Base-by-base conservation (phyloP, 2,329 filamentous ascomycete genomes). In the Trichoderma koningii region DNA sequence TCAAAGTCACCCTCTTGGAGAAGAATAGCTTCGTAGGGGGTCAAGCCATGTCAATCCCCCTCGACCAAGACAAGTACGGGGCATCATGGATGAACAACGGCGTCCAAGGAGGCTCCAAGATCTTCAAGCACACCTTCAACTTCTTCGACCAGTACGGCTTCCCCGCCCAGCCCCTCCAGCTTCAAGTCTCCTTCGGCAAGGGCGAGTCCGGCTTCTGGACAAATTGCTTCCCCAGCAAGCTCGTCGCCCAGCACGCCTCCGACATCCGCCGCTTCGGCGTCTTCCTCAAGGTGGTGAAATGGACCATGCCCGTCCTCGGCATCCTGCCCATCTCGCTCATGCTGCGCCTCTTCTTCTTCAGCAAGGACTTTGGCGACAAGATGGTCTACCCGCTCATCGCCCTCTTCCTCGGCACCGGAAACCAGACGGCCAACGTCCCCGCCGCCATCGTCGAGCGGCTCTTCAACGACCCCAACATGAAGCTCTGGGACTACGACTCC, bases 351-450 rank as follows among this genome's bases (percentile, higher is more conserved):
- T 91, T 90, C 75, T 78, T 85, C 64, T 92, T 92, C 76, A 87
- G 81, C 64, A 81, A 84, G 10, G 88, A 90, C 63, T 93, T 92
- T 72, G 84, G 84, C 17, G 87, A 92, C 71, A 87, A 86, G 42
- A 87, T 92, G 75, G 86, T 89, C 0, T 81, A 90, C 65, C 89
- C 89, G 0, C 84, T 92, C 73, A 84, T 91, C 38, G 89, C 89
- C 0, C 78, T 92, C 1, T 92, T 93, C 72, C 79, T 92, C 0
- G 89, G 89, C 0, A 92, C 89, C 0, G 89, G 89, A 1, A 92
- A 92, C 69, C 87, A 90, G 70, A 89, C 89, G 0, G 85, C 89
- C 0, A 86, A 91, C 68, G 89, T 92, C 0, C 86, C 89, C 0
- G 85, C 83, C 48, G 87, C 89, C 26, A 87, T 92, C 41, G 79